Evolutionary conservation across 2,329 filamentous ascomycete genomes (phyloP).

Genomic region (Xylariaceae sp.): DNA sequence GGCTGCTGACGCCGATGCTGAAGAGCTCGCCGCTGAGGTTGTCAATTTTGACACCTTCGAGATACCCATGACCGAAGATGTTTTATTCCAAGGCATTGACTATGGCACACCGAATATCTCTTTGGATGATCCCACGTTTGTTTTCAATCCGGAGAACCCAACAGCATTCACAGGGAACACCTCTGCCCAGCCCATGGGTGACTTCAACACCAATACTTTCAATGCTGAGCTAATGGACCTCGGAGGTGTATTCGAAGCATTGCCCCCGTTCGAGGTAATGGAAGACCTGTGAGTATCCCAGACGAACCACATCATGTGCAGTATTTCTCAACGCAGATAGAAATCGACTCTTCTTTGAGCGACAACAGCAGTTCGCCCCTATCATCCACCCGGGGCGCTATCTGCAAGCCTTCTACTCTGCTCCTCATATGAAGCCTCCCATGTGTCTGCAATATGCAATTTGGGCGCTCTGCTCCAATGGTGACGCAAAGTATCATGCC

Average conservation of each 20-base stretch:
- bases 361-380: constrained; percentile 74
- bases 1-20: constrained; percentile 27
- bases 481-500: constrained; percentile 73
- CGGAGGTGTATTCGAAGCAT: constrained; percentile 76
- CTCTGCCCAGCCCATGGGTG: constrained; percentile 24
- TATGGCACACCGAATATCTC: constrained; percentile 28
- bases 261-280: constrained; percentile 80
- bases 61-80: constrained; percentile 34
- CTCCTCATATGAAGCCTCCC: constrained; percentile 78
- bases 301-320: neutral
- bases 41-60: constrained; percentile 34
- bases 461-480: constrained; percentile 79
- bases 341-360: constrained; percentile 77
- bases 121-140: constrained; percentile 26
- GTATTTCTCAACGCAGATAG: constrained; percentile 49
- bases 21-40: constrained; percentile 36
- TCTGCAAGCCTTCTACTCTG: constrained; percentile 73
- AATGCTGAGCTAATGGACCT: constrained; percentile 72
- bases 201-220: constrained; percentile 14
- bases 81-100: constrained; percentile 39
- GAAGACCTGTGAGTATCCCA: constrained; percentile 73
- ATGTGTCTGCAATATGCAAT: constrained; percentile 88
- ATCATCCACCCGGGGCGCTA: constrained; percentile 82
- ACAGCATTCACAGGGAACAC: constrained; percentile 25
- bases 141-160: constrained; percentile 26